Percentiles rank a stretch among this genome's conserved stretches.
Evolutionary conservation across 169 alveolate genomes (phyloP).

Genomic region (Theileria luwenshuni): DNA sequence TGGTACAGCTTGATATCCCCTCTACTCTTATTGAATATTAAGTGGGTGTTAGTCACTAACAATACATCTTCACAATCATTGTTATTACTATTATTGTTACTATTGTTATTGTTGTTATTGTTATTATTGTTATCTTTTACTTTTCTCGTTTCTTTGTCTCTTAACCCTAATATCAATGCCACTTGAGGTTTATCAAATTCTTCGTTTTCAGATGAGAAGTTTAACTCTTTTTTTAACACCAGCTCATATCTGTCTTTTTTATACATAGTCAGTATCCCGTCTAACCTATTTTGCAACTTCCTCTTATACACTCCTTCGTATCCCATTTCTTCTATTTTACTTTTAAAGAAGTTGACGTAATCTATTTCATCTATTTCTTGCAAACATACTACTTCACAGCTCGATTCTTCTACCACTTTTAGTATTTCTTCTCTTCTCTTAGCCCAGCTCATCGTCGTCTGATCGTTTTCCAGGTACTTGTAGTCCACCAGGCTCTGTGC

Average conservation of each 20-base stretch:
- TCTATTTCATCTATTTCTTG: slow-evolving; percentile 76
- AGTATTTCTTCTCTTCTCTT: slow-evolving; percentile 67
- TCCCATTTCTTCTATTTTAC: slow-evolving; percentile 56
- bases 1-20: slow-evolving; percentile 77
- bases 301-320: slow-evolving; percentile 71
- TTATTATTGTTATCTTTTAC: background rate
- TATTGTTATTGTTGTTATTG: background rate
- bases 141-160: slow-evolving; percentile 35
- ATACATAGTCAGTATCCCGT: slow-evolving; percentile 75
- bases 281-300: slow-evolving; percentile 69
- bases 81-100: background rate
- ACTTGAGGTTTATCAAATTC: slow-evolving; percentile 75
- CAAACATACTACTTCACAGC: slow-evolving; percentile 72
- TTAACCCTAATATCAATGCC: slow-evolving; percentile 71
- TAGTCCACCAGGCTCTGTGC: slow-evolving; percentile 79
- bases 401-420: slow-evolving; percentile 44
- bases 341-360: slow-evolving; percentile 60
- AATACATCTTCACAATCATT: slow-evolving; percentile 19
- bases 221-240: slow-evolving; percentile 64
- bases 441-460: slow-evolving; percentile 74
- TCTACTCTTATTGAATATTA: slow-evolving; percentile 72
- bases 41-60: slow-evolving; percentile 72
- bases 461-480: slow-evolving; percentile 71
- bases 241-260: slow-evolving; percentile 67
- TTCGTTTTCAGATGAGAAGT: slow-evolving; percentile 36